Evolutionary conservation across 768 basidiomycete genomes (phyloP), one percentile per base, ranked within the genome.

Genomic region (Fomitopsis pulvina): DNA sequence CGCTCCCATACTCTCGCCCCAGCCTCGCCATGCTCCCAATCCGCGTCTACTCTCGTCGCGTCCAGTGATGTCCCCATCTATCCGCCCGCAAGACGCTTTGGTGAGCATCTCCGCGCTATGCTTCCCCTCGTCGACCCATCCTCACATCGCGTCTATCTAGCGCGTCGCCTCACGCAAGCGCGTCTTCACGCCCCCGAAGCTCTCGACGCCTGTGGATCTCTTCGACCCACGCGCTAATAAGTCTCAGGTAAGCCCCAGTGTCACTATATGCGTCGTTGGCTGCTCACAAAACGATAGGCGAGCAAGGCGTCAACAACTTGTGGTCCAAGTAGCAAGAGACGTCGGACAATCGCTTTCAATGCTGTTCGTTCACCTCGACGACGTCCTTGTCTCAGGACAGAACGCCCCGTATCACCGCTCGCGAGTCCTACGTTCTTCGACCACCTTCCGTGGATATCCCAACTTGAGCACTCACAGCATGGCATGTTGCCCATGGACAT

Each of bases 401-500:
- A 78, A 53, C 73, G 67, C 37, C 66, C 65, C 25, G 48, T 71
- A 50, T 68, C 72, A 37, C 56, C 69, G 32, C 57, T 60, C 52
- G 60, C 56, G 3, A 48, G 52, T 25, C 63, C 68, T 1, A 51
- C 70, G 41, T 55, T 68, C 38, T 83, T 86, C 60, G 84, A 86
- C 67, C 68, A 73, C 24, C 74, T 87, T 9, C 81, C 84, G 3
- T 87, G 84, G 83, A 80, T 83, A 46, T 71, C 81, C 22, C 71
- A 77, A 7, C 67, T 85, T 44, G 78, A 85, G 45, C 52, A 66
- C 45, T 53, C 75, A 5, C 68, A 74, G 12, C 70, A 75, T 46
- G 56, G 58, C 50, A 48, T 68, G 57, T 68, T 71, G 57, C 66
- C 66, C 16, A 72, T 71, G 60, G 80, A 85, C 57, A 76, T 83